A percentile compares a stretch with the other conserved stretches of the same genome.
phyloP scores from a whole-genome alignment of 2,329 filamentous ascomycete genomes.

The Phyllosticta citribraziliensis region DNA sequence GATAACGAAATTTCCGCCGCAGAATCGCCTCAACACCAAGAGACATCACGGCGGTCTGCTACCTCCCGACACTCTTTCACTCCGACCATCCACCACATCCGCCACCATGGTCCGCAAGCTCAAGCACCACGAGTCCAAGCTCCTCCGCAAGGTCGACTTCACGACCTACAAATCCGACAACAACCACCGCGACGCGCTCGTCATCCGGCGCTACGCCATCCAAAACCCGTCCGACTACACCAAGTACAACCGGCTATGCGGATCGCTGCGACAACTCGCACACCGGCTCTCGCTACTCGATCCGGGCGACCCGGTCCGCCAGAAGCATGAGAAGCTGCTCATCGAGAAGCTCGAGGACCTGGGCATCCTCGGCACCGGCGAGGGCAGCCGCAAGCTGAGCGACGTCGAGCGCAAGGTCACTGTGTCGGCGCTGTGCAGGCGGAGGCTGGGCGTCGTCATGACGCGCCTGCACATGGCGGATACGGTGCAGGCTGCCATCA shows the following conservation, averaged over 20 bases:
- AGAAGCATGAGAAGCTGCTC: slow-evolving; percentile 76
- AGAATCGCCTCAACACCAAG: not conserved
- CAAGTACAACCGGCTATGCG: slow-evolving; percentile 37
- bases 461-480: slow-evolving; percentile 84
- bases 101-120: slow-evolving; percentile 78
- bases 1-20: not conserved
- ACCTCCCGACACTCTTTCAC: not conserved
- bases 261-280: slow-evolving; percentile 75
- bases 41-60: not conserved
- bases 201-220: slow-evolving; percentile 81
- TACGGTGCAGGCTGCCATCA: slow-evolving; percentile 67
- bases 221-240: slow-evolving; percentile 81
- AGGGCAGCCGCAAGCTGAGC: slow-evolving; percentile 48
- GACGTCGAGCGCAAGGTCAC: slow-evolving; percentile 78
- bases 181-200: slow-evolving; percentile 69
- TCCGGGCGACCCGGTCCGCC: slow-evolving; percentile 67
- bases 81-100: not conserved
- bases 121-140: slow-evolving; percentile 94
- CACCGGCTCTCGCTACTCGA: slow-evolving; percentile 75
- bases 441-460: slow-evolving; percentile 83
- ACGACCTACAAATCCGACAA: slow-evolving; percentile 86
- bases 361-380: slow-evolving; percentile 68
- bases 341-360: slow-evolving; percentile 90
- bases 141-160: slow-evolving; percentile 87
- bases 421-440: slow-evolving; percentile 76